Evolutionary conservation across 2,329 filamentous ascomycete species (phyloP), one percentile per base, ranked within the genome.

Genomic region (Phyllosticta ampelicida): DNA sequence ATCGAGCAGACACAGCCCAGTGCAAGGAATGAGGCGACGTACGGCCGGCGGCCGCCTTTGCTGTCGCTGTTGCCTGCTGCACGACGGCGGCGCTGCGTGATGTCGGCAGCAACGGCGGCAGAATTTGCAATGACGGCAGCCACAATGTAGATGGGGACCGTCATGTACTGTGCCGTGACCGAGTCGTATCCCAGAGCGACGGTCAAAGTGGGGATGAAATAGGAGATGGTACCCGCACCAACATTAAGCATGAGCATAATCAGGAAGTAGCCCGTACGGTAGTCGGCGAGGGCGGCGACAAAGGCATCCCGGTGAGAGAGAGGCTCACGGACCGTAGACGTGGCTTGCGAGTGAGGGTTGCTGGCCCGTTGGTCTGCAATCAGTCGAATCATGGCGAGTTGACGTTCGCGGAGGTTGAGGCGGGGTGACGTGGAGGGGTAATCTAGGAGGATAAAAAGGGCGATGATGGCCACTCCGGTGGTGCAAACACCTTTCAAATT

Each of bases 101-200:
- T 53, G 49, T 59, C 57, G 20, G 53, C 53, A 3, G 23, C 23
- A 26, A 55, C 8, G 20, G 57, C 57, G 20, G 57, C 26, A 26
- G 36, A 52, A 49, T 55, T 59, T 53, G 57, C 57, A n/a, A 59
- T 30, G 20, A 59, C 6, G 6, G 57, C 57, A 0, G 57, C 57
- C n/a, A 59, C 57, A 44, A 26, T n/a, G 49, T 59, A 59, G 48
- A 59, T 55, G 20, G 57, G 57, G 3, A 59, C 80, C 0, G 83
- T 86, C 56, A 87, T 74, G 13, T 86, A 77, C 3, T 87, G 77
- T 0, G 85, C 82, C 23, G 76, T 71, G 53, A 85, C 81, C 16
- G 77, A 74, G 59, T 71, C 77, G 68, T 85, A 87, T n/a, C 81
- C 79, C 64, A 71, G 78, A 5, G 84, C 86, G 60, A 78, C 74